phyloP scores from a whole-genome alignment of 768 basidiomycete species.

The Clavulina sp. region DNA sequence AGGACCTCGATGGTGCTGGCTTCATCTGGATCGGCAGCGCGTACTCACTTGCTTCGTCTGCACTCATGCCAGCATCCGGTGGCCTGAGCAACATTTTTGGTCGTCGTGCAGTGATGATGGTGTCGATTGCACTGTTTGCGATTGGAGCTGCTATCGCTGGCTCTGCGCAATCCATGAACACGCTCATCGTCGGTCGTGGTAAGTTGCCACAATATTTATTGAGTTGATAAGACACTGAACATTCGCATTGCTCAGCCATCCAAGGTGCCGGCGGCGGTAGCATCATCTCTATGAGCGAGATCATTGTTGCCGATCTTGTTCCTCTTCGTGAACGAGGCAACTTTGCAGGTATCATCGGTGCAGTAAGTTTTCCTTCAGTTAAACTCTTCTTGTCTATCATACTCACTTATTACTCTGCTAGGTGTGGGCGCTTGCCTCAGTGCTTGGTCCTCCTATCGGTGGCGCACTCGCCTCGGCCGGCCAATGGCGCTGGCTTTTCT shows the following conservation, averaged over 20 bases:
- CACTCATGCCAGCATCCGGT: constrained; percentile 20
- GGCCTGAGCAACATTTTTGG: constrained; percentile 23
- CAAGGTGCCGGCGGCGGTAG: constrained; percentile 19
- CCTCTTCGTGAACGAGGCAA: constrained; percentile 20
- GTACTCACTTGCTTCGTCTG: constrained; percentile 17
- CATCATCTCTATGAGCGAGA: constrained; percentile 16
- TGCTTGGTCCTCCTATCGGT: constrained; percentile 21
- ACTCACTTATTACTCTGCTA: too few relatives aligned
- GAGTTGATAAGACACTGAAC: too few relatives aligned
- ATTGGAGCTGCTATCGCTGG: constrained; percentile 26
- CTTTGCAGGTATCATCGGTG: constrained; percentile 18
- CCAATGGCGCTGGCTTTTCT: constrained; percentile 29
- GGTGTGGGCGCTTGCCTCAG: constrained; percentile 25
- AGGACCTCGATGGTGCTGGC: constrained; percentile 5
- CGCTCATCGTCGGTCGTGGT: constrained; percentile 25
- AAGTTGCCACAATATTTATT: constrained; percentile 1
- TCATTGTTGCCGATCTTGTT: constrained; percentile 22
- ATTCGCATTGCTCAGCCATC: constrained; percentile 14
- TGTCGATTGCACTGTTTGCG: constrained; percentile 19
- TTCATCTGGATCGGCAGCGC: constrained; percentile 13
- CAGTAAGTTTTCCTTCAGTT: too few relatives aligned
- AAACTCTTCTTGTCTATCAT: too few relatives aligned
- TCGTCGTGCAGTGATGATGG: constrained; percentile 19
- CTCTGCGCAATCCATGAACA: constrained; percentile 23
- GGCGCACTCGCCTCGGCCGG: constrained; percentile 21